phyloP scores from a whole-genome alignment of 1,284 basidiomycete genomes.

The Coniferiporia weirii region DNA sequence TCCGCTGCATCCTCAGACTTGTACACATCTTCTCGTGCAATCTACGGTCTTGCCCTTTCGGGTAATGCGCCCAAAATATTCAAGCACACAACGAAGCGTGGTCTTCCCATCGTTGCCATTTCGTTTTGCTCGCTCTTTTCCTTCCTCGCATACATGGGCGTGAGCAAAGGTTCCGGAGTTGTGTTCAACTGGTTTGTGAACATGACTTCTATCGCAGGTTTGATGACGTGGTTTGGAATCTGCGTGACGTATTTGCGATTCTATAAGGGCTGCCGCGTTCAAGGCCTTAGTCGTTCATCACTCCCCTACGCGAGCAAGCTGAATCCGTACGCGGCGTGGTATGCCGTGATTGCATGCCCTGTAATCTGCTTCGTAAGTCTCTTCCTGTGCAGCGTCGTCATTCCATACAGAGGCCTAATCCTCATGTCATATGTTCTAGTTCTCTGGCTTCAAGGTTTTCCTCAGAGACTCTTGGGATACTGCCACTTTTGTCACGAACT shows the following conservation, averaged over 20 bases:
- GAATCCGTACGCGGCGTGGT: conserved; percentile 39
- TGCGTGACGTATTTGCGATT: conserved; percentile 43
- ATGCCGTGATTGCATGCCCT: conserved; percentile 46
- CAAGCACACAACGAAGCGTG: conserved; percentile 56
- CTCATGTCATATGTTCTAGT: conserved; percentile 34
- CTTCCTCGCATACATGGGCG: conserved; percentile 68
- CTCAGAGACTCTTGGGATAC: conserved; percentile 57
- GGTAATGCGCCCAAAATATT: conserved; percentile 80
- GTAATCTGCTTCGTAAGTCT: conserved; percentile 64
- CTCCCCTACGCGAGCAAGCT: conserved; percentile 35
- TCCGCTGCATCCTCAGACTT: conserved; percentile 82
- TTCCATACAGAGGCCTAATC: background rate
- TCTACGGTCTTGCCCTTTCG: conserved; percentile 73
- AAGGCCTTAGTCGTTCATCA: conserved; percentile 34
- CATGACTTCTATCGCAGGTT: conserved; percentile 61
- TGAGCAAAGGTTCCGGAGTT: conserved; percentile 52
- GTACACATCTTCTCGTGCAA: conserved; percentile 75
- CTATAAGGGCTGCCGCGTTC: conserved; percentile 38
- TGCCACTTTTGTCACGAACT: conserved; percentile 70
- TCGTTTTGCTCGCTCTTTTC: conserved; percentile 65
- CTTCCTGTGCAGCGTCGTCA: background rate
- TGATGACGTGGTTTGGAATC: conserved; percentile 76
- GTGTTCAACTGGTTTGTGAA: conserved; percentile 79
- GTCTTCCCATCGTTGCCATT: conserved; percentile 74
- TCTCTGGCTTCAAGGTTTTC: conserved; percentile 76